Evolutionary conservation across 495 filamentous ascomycete genomes (phyloP), one percentile per base, ranked within the genome.

Genomic region (Geopyxis carbonaria): DNA sequence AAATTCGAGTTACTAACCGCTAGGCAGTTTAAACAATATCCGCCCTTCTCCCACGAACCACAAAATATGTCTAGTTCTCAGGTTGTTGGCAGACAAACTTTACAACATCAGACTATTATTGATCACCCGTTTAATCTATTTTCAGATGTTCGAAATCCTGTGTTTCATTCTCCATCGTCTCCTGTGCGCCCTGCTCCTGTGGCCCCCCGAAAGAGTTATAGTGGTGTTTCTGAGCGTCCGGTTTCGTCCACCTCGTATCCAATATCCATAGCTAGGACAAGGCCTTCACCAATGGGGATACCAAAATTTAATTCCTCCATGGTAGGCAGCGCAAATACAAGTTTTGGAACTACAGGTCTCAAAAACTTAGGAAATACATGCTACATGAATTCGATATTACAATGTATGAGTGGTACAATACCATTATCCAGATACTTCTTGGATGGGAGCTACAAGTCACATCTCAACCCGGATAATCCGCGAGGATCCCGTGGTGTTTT

Each of bases 311-410:
- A n/a, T n/a, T n/a, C n/a, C n/a, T n/a, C n/a, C n/a, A n/a, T n/a
- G n/a, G n/a, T n/a, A n/a, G 50, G 48, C 5, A 40, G 46, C 22
- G n/a, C n/a, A n/a, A 53, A 42, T 36, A 36, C 52, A 8, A 44
- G 38, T 32, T 45, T 52, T 42, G 53, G 53, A 8, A 51, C 45
- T 27, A 87, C 81, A 3, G 91, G 89, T 1, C 66, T 95, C 5
- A 55, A 70, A 28, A 94, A 93, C 49, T 75, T 79, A 18, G 74
- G 78, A 7, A 75, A 78, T 8, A 80, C 73, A 5, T 99, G 89
- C 58, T 99, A 89, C 54, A 83, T 86, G 70, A 93, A 94, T 61
- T 72, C 79, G 10, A 76, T 75, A 3, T 59, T 99, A 10, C 89
- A 99, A 56, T 78, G 75, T 43, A 60, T 95, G 39, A 76, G 78